Conservation (phyloP, 192 early-diverging fungal genomes). For the Coemansia aciculifera region DNA sequence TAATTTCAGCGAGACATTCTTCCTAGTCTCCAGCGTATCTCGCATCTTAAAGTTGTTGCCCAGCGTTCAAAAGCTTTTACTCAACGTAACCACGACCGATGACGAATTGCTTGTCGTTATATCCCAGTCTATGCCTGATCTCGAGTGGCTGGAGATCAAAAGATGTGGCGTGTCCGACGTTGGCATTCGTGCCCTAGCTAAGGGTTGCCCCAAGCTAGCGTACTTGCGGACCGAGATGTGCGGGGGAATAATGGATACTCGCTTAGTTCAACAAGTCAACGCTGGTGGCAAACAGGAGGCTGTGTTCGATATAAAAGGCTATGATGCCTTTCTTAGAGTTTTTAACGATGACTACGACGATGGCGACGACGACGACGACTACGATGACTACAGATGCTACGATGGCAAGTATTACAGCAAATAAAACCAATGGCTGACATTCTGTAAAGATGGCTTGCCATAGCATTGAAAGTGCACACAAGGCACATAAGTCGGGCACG, state of each 20-base stretch:
- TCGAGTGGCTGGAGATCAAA: neutral
- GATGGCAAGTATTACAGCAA: neutral
- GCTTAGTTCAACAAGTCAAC: neutral
- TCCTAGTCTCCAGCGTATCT: neutral
- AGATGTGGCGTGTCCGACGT: neutral
- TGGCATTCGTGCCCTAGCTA: neutral
- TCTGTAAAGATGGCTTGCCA: no score
- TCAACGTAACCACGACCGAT: neutral
- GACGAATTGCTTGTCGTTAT: neutral
- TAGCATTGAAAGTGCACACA: no score
- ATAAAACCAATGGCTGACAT: no score
- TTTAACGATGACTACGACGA: neutral
- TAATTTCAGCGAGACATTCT: slow-evolving; percentile 12
- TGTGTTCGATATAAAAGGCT: neutral
- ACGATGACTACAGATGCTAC: neutral
- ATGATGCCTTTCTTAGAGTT: neutral
- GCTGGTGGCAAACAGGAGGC: neutral
- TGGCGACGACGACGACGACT: no score
- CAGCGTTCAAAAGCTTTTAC: neutral
- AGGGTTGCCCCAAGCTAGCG: neutral
- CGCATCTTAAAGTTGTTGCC: neutral
- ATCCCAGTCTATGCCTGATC: neutral
- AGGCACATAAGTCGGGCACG: no score
- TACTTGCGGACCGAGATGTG: neutral
- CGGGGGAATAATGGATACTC: neutral